Base-by-base conservation (phyloP, 2,329 filamentous ascomycete genomes). In the Septoria petroselini region DNA sequence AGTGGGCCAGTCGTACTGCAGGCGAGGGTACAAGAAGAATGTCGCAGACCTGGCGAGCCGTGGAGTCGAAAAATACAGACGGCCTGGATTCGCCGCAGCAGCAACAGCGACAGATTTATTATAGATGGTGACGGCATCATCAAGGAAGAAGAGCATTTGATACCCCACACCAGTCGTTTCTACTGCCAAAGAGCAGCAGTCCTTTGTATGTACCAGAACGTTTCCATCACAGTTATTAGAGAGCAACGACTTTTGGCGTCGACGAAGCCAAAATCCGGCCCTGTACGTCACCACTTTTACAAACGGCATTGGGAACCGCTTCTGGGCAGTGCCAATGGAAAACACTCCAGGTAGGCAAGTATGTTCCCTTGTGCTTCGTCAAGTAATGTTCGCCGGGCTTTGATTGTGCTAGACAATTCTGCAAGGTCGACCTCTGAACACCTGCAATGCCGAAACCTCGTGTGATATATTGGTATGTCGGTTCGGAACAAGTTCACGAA, bases 401-500 rank as follows among this genome's bases (percentile, higher is more conserved):
- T n/a, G n/a, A n/a, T n/a, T n/a, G n/a, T n/a, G n/a, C n/a, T n/a
- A n/a, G n/a, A n/a, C n/a, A n/a, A n/a, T n/a, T n/a, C n/a, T n/a
- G n/a, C n/a, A n/a, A n/a, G n/a, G n/a, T n/a, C n/a, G n/a, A n/a
- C n/a, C n/a, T n/a, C n/a, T n/a, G 6, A 7, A 6, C 14, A 5
- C 12, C 41, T 23, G 11, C 41, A 11, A 65, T 67, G 54, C 43
- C 57, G 21, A 71, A 71, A 59, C 71, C 78, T 33, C 71, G 79
- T 42, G 84, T 89, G 2, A 76, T 89, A 27, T 88, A 87, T 66
- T 89, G 86, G 86, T 61, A 53, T 27, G 48, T 27, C 9, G 23
- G 9, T 27, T 5, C 23, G 9, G 23, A 27, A 27, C 23, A 27
- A 27, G 23, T 27, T 9, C 23, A 5, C 23, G 23, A 9, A 5